These are phyloP conservation scores for Amphicarpaea edgeworthii DNA, from an alignment of 306 rosid species.

Conservation along the genomic window DNA sequence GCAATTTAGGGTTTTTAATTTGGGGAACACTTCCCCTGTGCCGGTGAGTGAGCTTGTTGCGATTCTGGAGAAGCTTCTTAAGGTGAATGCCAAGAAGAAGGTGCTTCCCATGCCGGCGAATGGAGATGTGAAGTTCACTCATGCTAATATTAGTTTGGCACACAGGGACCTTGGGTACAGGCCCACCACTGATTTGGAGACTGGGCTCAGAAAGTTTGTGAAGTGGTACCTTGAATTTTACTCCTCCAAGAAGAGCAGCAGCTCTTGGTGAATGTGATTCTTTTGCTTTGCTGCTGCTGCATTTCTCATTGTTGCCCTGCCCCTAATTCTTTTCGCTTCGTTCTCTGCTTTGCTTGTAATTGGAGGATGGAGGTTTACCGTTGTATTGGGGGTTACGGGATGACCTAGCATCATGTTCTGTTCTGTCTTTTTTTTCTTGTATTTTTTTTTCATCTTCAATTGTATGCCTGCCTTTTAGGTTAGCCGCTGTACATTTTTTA, in stretches of 20 bases:
- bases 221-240: constrained; percentile 73
- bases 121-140: constrained; percentile 87
- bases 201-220: constrained; percentile 85
- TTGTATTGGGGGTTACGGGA: constrained; percentile 35
- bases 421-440: constrained; percentile 34
- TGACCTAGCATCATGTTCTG: constrained; percentile 44
- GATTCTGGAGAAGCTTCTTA: constrained; percentile 83
- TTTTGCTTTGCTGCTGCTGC: constrained; percentile 20
- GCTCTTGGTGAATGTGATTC: constrained; percentile 64
- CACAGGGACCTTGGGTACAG: constrained; percentile 71
- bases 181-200: constrained; percentile 76
- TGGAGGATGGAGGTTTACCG: constrained; percentile 21
- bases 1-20: constrained; percentile 77
- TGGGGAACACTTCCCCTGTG: constrained; percentile 85
- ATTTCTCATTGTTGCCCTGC: constrained; percentile 24
- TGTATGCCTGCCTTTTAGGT: constrained; percentile 52
- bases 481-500: constrained; percentile 69
- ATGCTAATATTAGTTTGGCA: constrained; percentile 84
- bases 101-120: constrained; percentile 77
- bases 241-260: constrained; percentile 65
- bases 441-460: constrained; percentile 46
- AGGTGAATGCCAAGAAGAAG: constrained; percentile 77
- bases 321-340: background rate
- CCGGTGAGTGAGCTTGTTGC: constrained; percentile 80
- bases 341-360: too few relatives aligned